Evolutionary conservation across 164 flowering plant species (phyloP), one percentile per base, ranked within the genome.

Genomic region (Paratinospora sagittata): DNA sequence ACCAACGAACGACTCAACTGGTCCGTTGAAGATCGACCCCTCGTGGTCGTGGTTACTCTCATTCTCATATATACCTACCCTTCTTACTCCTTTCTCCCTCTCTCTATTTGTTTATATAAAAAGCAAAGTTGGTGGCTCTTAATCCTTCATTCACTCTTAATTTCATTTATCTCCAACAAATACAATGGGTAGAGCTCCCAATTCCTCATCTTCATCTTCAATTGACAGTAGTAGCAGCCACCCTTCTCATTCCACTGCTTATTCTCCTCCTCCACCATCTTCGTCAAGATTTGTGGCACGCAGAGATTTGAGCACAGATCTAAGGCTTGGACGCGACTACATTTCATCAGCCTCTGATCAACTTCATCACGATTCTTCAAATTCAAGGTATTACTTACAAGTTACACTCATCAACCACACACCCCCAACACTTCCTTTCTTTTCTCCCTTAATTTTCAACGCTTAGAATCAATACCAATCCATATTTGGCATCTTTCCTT

Each of bases 241-340:
- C 21, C 26, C 0, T 49, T 47, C 60, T 14, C 30, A 67, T 27
- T 67, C 72, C 26, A 74, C 74, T 12, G 69, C 78, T 36, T 66
- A 78, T 6, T 72, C 80, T 45, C 34, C 73, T 19, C 39, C 70
- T 36, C 27, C 6, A 26, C 43, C 43, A 39, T 11, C 7, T 7
- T 39, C 43, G 5, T 61, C 69, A 19, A 66, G 67, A 13, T 76
- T 61, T 70, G 76, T n/a, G n/a, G n/a, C n/a, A n/a, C n/a, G n/a
- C n/a, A n/a, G n/a, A n/a, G n/a, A n/a, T n/a, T n/a, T n/a, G 65
- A 84, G 81, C 78, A 85, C 87, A 27, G 87, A 85, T 79, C 85
- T 85, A 6, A 78, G 88, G 61, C 86, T 87, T 65, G 91, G 89
- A 17, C 83, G 85, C 43, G 71, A n/a, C n/a, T n/a, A 84, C 80